Conservation (phyloP, 352 stramenopile genomes). For the Phytopythium cucurbitacearum region DNA sequence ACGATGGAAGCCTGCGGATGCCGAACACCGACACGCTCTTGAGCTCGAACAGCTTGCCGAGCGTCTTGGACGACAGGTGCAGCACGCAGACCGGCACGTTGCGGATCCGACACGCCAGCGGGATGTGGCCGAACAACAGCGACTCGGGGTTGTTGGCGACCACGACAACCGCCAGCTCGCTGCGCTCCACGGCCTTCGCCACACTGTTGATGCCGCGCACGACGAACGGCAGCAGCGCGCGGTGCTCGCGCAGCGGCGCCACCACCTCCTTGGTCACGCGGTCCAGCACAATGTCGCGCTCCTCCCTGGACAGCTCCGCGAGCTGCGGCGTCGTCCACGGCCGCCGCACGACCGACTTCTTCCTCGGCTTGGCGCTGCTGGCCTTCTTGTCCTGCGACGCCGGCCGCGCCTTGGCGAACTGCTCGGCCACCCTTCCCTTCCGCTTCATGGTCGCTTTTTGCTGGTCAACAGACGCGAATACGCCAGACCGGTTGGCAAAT, state of each 20-base stretch:
- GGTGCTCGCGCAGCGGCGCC: constrained; percentile 3
- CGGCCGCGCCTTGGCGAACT: constrained; percentile 15
- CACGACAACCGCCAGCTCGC: constrained; percentile 54
- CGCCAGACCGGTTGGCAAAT: neutral
- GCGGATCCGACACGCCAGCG: constrained; percentile 63
- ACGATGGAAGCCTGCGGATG: constrained; percentile 14
- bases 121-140: constrained; percentile 54
- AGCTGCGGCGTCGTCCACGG: constrained; percentile 52
- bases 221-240: constrained; percentile 18
- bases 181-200: constrained; percentile 26
- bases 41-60: constrained; percentile 53
- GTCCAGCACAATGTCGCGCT: constrained; percentile 77
- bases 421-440: constrained; percentile 14
- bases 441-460: constrained; percentile 11
- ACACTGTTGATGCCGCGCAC: constrained; percentile 63
- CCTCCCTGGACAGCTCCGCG: constrained; percentile 58
- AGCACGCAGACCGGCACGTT: constrained; percentile 65
- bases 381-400: constrained; percentile 16
- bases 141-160: constrained; percentile 64
- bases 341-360: constrained; percentile 18
- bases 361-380: neutral
- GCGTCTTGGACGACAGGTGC: constrained; percentile 60
- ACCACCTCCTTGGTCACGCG: constrained; percentile 62
- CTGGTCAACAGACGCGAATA: neutral
- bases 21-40: constrained; percentile 52